Base-by-base conservation (phyloP, 1,284 basidiomycete species). In the Wallemia mellicola region DNA sequence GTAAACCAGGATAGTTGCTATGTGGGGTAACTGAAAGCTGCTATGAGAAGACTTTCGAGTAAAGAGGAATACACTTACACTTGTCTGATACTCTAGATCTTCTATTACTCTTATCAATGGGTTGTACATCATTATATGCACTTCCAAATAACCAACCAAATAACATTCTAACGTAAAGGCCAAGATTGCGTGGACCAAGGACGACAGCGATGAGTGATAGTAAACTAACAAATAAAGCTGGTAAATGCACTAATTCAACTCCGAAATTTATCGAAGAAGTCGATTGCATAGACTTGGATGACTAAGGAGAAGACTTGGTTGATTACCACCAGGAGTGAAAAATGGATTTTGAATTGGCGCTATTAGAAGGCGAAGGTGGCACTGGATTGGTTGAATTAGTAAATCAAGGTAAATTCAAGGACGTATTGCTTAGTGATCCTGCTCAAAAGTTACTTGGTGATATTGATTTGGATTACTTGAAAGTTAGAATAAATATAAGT, bases 1-100 rank as follows among this genome's bases (percentile, higher is more conserved):
- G 82, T 60, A 92, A 79, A 1, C 86, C 88, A 2, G 85, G 82
- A 70, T 84, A 91, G 65, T 79, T 76, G 26, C 73, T 73, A 24
- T 24, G 1, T 1, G 33, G 26, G 24, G 28, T 28, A 26, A 11
- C 58, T n/a, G 22, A 57, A 48, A 59, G 26, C 32, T 28, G 25
- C 27, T 28, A 33, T 59, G 38, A 55, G 27, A 26, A 28, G 24
- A 54, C n/a, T 24, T 28, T 54, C 38, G 19, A 24, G 17, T 15
- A 28, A 26, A 22, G n/a, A 17, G 22, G 30, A 7, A 9, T 19
- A 32, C 30, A 60, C 59, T 19, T 30, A 57, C 59, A 22, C 58
- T 27, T 25, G n/a, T 60, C 25, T 32, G 58, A 59, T n/a, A 59
- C 61, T 57, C 57, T 60, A 19, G 30, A 19, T 19, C 19, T 48